These are phyloP conservation scores for Silene noctiflora DNA, from an alignment of 179 eudicot genomes.

Conservation along the genomic window DNA sequence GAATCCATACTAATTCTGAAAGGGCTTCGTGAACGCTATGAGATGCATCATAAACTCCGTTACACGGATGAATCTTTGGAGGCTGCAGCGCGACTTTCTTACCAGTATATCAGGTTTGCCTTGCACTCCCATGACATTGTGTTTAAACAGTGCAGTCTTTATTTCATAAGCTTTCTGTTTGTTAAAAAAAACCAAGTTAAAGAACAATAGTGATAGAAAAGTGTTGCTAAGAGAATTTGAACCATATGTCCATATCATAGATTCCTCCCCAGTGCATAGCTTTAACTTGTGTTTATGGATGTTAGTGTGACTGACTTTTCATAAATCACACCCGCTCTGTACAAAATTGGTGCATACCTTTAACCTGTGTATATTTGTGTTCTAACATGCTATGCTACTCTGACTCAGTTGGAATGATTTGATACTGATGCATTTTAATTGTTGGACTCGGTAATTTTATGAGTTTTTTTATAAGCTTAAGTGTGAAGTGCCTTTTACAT, in stretches of 20 bases:
- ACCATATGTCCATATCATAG: background rate
- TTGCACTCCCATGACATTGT: background rate
- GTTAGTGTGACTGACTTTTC: too few species aligned
- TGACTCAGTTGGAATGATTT: too few species aligned
- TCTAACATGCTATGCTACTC: too few species aligned
- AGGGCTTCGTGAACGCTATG: conserved; percentile 86
- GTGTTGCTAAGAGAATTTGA: background rate
- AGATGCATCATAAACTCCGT: conserved; percentile 83
- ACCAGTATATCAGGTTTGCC: conserved; percentile 77
- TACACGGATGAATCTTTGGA: conserved; percentile 82
- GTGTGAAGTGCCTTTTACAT: too few species aligned
- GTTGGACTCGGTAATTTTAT: too few species aligned
- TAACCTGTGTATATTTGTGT: too few species aligned
- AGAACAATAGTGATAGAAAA: background rate
- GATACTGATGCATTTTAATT: too few species aligned
- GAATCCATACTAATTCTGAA: conserved; percentile 75
- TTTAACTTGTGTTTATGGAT: too few species aligned
- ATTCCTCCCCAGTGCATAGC: background rate
- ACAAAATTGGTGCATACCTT: too few species aligned
- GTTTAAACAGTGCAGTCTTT: background rate
- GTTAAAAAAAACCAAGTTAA: background rate
- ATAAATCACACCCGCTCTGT: too few species aligned
- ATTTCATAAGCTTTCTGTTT: background rate
- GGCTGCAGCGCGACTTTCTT: conserved; percentile 77
- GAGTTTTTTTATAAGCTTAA: too few species aligned